Evolutionary conservation across 2,329 filamentous ascomycete genomes (phyloP), one percentile per base, ranked within the genome.

Genomic region (Elsinoe australis): DNA sequence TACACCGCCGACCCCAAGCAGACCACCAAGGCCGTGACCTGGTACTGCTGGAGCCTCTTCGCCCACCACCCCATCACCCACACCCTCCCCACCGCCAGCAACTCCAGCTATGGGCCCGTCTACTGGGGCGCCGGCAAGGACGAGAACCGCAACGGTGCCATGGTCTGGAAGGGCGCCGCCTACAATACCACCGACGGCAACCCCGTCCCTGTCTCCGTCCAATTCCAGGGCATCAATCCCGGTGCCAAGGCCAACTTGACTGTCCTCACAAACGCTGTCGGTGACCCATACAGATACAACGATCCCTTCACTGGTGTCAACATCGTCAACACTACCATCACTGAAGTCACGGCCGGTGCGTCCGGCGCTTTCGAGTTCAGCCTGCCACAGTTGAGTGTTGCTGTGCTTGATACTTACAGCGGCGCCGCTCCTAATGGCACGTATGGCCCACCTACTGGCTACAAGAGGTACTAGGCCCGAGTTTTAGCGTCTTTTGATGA

Each of bases 301-400:
- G 42, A 42, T 21, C 42, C 32, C 8, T 46, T 44, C 55, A 65
- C 48, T 28, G 68, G 67, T 5, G 64, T 67, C 52, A 76, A 77
- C 51, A 68, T 76, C 15, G 75, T 79, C 0, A 61, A 71, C 45
- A 70, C 63, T 15, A 64, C 61, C 1, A 67, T 59, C 8, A 59
- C 56, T 1, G 60, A 59, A 0, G 51, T 77, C 15, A 63, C 58
- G 54, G 73, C 71, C 2, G 68, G 66, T 12, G 55, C 59, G 2
- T 63, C 68, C 19, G 77, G 77, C 2, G 59, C 55, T 1, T 78
- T 80, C 54, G 61, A 61, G 34, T 80, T 80, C 54, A 65, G 58
- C 19, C 51, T 81, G 56, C 76, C 76, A 0, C 64, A 75, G 53
- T 61, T 78, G 50, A 78, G 74, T 54, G 70, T 80, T 41, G 75